These are phyloP conservation scores for Corymbia calophylla DNA, from an alignment of 441 rosid species.

Conservation along the genomic window DNA sequence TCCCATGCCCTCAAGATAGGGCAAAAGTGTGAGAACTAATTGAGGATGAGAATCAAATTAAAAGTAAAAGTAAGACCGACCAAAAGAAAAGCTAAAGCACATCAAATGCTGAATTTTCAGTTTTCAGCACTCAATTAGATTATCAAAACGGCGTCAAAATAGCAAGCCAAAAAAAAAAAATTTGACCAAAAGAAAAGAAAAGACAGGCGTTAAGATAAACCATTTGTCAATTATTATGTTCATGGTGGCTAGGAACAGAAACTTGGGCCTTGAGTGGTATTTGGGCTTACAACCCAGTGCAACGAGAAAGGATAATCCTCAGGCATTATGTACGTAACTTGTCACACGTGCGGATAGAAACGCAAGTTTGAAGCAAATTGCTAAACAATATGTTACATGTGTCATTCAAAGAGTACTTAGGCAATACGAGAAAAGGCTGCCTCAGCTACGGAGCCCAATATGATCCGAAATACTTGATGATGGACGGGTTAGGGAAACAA, in stretches of 20 bases:
- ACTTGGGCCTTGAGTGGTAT: not conserved
- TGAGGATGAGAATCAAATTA: too few species aligned
- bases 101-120: not conserved
- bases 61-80: too few species aligned
- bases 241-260: not conserved
- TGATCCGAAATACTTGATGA: not conserved
- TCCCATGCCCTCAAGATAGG: too few species aligned
- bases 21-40: too few species aligned
- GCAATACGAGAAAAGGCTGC: not conserved
- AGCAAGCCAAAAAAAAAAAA: rapidly evolving
- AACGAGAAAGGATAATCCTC: not conserved
- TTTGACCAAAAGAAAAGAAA: too few species aligned
- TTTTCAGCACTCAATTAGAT: not conserved
- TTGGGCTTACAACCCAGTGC: not conserved
- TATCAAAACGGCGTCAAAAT: not conserved
- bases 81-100: too few species aligned
- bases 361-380: not conserved
- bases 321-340: not conserved
- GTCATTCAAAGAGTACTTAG: not conserved
- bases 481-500: not conserved
- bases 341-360: not conserved
- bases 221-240: not conserved
- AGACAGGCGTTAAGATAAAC: not conserved
- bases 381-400: not conserved
- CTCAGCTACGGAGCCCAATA: not conserved